These are phyloP conservation scores for Sclerotinia borealis DNA, from an alignment of 2,329 filamentous ascomycete genomes.

Conservation along the genomic window DNA sequence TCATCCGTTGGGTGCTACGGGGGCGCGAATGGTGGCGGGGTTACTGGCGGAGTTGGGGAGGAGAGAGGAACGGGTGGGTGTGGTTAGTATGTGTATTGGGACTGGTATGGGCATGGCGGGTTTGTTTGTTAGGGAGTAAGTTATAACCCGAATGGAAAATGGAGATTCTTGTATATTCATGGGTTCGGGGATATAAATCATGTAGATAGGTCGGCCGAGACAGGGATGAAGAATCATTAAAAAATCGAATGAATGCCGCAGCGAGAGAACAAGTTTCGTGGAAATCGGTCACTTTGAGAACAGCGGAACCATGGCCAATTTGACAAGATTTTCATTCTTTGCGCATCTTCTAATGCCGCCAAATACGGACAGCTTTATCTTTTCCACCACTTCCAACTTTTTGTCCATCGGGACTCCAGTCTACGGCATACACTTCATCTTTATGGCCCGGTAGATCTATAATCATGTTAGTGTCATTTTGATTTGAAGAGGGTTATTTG, in stretches of 20 bases:
- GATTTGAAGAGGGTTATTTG: background rate
- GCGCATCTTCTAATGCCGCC: slow-evolving; percentile 48
- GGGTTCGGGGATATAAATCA: too few relatives aligned
- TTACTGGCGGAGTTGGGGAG: slow-evolving; percentile 61
- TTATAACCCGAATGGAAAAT: too few relatives aligned
- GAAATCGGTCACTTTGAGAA: background rate
- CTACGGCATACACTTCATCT: slow-evolving; percentile 89
- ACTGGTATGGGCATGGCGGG: slow-evolving; percentile 75
- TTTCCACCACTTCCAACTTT: slow-evolving; percentile 88
- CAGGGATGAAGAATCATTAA: too few relatives aligned
- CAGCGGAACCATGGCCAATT: background rate
- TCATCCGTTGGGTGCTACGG: slow-evolving; percentile 85
- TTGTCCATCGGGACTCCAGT: slow-evolving; percentile 89
- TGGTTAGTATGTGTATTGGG: slow-evolving; percentile 86
- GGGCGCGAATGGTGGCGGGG: slow-evolving; percentile 67
- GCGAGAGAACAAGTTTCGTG: too few relatives aligned
- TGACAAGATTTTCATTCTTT: background rate
- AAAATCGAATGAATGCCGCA: too few relatives aligned
- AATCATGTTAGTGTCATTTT: slow-evolving; percentile 15
- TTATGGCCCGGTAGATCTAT: slow-evolving; percentile 82
- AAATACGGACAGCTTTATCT: slow-evolving; percentile 71
- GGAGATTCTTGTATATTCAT: too few relatives aligned
- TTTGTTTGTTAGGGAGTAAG: slow-evolving; percentile 59
- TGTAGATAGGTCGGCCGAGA: background rate
- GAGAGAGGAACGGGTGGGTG: slow-evolving; percentile 66